Base-by-base conservation (phyloP, 805 yeast genomes). In the Cyberlindnera mycetangii region DNA sequence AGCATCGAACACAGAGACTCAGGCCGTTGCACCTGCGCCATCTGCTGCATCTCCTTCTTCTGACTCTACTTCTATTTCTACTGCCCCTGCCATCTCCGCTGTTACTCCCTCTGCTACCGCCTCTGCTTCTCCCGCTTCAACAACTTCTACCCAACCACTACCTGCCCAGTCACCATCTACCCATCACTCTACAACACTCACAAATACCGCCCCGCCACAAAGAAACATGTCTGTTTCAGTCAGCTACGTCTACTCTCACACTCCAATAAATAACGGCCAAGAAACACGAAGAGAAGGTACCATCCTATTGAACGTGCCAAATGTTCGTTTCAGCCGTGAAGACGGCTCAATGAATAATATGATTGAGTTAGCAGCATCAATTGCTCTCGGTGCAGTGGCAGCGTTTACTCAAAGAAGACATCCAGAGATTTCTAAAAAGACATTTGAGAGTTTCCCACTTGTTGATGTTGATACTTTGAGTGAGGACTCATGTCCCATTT, bases 301-400 rank as follows among this genome's bases (percentile, higher is more conserved):
- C 2, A 66, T 84, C 28, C 72, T 81, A 27, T 64, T 84, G 53
- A 78, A 82, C 32, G 77, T 84, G 24, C 87, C 89, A n/a, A 81
- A 82, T 53, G 79, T 79, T 34, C 75, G 83, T 0, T 63, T 72
- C 15, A 77, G 78, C 46, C 78, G 82, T 42, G 83, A 81, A n/a
- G 73, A 75, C 30, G 71, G 78, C 14, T 56, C 51, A 28, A 67
- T 83, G 25, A 81, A 78, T 55, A 79, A 76, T 28, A 70, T 84
- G 43, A 76, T 85, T 11, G 69, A 82, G 21, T 64, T 84, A 45
- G 89, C 89, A 2, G 82, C 90, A 0, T 79, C 80, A 20, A 72
- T 84, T 62, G 89, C 89, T 1, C 71, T 82, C 59, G 67, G 83
- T 32, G 79, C 87, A 14, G 76, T 83, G 30, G 70, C 78, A 4